Conservation (phyloP, 805 yeast genomes). For the Candida taoyuanica region DNA sequence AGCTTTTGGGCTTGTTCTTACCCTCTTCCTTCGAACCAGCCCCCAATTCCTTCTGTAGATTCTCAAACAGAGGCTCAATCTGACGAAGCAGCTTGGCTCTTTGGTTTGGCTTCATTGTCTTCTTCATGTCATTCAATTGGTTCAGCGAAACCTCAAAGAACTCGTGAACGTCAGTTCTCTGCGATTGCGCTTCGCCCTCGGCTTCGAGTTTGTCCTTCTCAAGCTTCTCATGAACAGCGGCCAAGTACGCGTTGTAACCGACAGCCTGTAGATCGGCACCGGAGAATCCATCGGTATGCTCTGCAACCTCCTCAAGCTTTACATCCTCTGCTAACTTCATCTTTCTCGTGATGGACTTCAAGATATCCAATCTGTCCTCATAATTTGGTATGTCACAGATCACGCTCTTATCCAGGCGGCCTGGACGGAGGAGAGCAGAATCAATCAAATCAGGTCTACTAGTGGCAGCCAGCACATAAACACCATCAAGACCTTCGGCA, state of each 20-base stretch:
- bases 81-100: constrained; percentile 38
- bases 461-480: constrained; percentile 93
- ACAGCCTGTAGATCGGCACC: constrained; percentile 96
- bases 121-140: constrained; percentile 14
- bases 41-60: constrained; percentile 6
- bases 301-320: constrained; percentile 51
- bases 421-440: constrained; percentile 91
- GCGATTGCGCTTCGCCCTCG: constrained; percentile 18
- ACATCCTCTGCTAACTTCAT: constrained; percentile 53
- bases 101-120: constrained; percentile 34
- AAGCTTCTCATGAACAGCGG: constrained; percentile 73
- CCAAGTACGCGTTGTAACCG: constrained; percentile 85
- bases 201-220: constrained; percentile 37
- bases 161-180: constrained; percentile 27
- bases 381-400: constrained; percentile 81
- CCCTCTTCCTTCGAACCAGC: constrained; percentile 1
- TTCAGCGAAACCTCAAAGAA: constrained; percentile 39
- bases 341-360: constrained; percentile 51
- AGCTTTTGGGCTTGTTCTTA: constrained; percentile 12
- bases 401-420: constrained; percentile 89
- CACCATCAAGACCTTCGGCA: constrained; percentile 96
- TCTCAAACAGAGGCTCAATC: constrained; percentile 36
- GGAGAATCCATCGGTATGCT: constrained; percentile 67
- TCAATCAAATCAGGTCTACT: constrained; percentile 94
- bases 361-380: constrained; percentile 69